Base-by-base conservation (phyloP, 2,329 filamentous ascomycete genomes). In the Falciphora oryzae region DNA sequence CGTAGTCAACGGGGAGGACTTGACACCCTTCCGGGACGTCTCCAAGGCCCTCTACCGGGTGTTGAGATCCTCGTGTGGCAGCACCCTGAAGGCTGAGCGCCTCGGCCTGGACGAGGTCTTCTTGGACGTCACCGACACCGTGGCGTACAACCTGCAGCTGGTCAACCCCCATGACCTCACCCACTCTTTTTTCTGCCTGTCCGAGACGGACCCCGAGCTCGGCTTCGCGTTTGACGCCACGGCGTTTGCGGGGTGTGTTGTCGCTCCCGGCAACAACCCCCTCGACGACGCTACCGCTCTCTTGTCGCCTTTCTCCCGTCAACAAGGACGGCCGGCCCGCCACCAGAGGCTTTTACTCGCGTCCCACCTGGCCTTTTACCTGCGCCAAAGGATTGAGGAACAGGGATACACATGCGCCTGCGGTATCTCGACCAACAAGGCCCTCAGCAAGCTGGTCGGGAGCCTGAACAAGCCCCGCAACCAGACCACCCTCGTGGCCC, bases 21-120 rank as follows among this genome's bases (percentile, higher is more conserved):
- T 96, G 69, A 89, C 89, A 18, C 87, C 85, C 5, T 98, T 98
- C 72, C 88, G 94, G 18, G 87, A 97, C 81, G 89, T 85, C 29
- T 96, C 92, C 65, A 97, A 97, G 77, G 80, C 81, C 59, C 81
- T 97, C 4, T 96, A 91, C 76, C 78, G 81, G 38, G 90, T 93
- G 69, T 79, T 97, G 63, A 85, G 85, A 65, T 79, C 81, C 22
- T 89, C 89, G 71, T 53, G 18, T n/a, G 89, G 91, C 0, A 97
- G 93, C 93, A 91, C 87, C 67, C 81, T 81, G 44, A 90, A 86
- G 67, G 88, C 89, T 2, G 93, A 98, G 77, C 85, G 90, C 28
- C 79, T 98, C 32, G 94, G 95, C 0, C 92, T 98, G 68, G 95
- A 98, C 74, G 95, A 98, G 80, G 89, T 96, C 4, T 91, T 88